Conservation (phyloP, 202 grass and related monocot species). For the Bolboschoenoplectus hybrid region DNA sequence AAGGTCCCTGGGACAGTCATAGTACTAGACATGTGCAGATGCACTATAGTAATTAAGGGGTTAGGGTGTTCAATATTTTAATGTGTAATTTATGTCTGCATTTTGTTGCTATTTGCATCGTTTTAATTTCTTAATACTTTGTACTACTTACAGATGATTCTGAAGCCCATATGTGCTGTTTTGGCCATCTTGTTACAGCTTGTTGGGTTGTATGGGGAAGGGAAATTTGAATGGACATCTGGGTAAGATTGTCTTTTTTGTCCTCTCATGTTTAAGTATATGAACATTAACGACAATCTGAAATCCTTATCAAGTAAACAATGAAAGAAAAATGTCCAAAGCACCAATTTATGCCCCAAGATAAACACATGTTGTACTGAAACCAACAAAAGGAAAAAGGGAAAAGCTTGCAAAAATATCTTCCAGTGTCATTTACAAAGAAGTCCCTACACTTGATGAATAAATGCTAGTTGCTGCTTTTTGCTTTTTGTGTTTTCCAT, state of each 20-base stretch:
- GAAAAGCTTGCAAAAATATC: not conserved
- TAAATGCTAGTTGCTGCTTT: not conserved
- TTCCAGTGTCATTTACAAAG: slow-evolving; percentile 2
- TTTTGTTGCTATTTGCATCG: slow-evolving; percentile 23
- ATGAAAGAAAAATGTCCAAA: not conserved
- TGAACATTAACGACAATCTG: slow-evolving; percentile 16
- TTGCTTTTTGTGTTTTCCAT: not conserved
- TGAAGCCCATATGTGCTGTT: slow-evolving; percentile 93
- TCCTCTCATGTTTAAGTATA: slow-evolving; percentile 6
- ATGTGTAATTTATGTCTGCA: not conserved
- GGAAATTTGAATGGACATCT: slow-evolving; percentile 96
- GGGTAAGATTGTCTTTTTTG: slow-evolving; percentile 60
- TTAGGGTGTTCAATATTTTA: not conserved
- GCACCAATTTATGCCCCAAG: slow-evolving; percentile 1
- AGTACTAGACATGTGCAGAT: not conserved
- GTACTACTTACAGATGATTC: slow-evolving; percentile 80
- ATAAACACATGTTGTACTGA: not conserved
- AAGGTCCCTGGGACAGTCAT: not conserved
- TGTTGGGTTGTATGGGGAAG: slow-evolving; percentile 89
- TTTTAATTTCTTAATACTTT: slow-evolving; percentile 40
- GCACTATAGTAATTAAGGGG: not conserved
- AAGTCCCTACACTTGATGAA: not conserved
- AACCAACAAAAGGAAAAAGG: not conserved
- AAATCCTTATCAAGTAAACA: not conserved
- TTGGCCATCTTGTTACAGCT: slow-evolving; percentile 84